Evolutionary conservation across 2,329 filamentous ascomycete species (phyloP).

Genomic region (Graphium sp.): DNA sequence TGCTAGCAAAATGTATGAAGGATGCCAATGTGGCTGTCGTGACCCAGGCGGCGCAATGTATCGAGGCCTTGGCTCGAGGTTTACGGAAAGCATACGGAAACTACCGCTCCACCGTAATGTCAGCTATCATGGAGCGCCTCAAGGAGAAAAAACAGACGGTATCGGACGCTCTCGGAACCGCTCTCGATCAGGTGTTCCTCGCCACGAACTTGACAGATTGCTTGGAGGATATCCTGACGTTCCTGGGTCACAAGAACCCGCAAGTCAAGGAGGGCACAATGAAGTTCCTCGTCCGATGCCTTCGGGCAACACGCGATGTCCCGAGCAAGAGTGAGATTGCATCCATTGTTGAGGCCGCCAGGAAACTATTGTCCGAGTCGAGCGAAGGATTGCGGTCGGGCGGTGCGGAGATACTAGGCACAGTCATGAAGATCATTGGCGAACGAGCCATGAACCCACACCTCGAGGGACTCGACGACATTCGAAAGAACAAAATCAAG

Average conservation of each 20-base stretch:
- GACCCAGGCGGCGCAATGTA: slow-evolving; percentile 80
- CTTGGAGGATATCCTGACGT: slow-evolving; percentile 77
- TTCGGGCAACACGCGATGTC: slow-evolving; percentile 68
- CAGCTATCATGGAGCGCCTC: slow-evolving; percentile 81
- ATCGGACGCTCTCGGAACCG: slow-evolving; percentile 71
- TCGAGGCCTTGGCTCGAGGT: slow-evolving; percentile 77
- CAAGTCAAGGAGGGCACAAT: slow-evolving; percentile 93
- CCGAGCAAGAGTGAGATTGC: slow-evolving; percentile 73
- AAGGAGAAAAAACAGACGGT: slow-evolving; percentile 95
- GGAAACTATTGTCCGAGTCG: slow-evolving; percentile 80
- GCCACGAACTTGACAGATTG: slow-evolving; percentile 65
- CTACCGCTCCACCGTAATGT: slow-evolving; percentile 66
- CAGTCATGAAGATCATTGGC: slow-evolving; percentile 96
- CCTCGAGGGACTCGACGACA: slow-evolving; percentile 85
- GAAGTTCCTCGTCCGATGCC: slow-evolving; percentile 78
- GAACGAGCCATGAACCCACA: slow-evolving; percentile 90
- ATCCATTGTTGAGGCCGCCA: slow-evolving; percentile 71
- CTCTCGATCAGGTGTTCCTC: slow-evolving; percentile 54
- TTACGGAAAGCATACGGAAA: slow-evolving; percentile 63
- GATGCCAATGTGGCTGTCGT: slow-evolving; percentile 95
- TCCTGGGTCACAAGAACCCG: slow-evolving; percentile 85
- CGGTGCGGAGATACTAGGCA: slow-evolving; percentile 82
- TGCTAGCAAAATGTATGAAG: slow-evolving; percentile 93
- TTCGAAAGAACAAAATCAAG: slow-evolving; percentile 88
- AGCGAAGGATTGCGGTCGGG: slow-evolving; percentile 73